Percentiles rank a stretch among this genome's conserved stretches.
phyloP scores from a whole-genome alignment of 1,139 yeast genomes.

The Yamadazyma taylorii region DNA sequence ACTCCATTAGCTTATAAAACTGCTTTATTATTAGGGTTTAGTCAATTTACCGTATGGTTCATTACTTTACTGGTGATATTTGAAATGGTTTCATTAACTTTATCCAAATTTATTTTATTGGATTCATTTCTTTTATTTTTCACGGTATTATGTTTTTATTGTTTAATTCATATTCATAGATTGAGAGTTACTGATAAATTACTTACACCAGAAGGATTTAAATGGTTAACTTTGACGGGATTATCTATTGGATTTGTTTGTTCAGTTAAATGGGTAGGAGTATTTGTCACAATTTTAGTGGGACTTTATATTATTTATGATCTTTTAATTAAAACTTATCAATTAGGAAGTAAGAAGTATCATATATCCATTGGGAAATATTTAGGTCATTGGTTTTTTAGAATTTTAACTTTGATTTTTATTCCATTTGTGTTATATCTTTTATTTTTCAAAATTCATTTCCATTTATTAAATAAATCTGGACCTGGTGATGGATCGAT shows the following conservation, averaged over 20 bases:
- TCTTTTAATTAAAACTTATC: constrained; percentile 63
- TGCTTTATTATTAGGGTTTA: constrained; percentile 80
- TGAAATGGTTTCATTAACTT: constrained; percentile 83
- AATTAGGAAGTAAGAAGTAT: constrained; percentile 32
- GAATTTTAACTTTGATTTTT: constrained; percentile 66
- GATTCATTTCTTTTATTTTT: constrained; percentile 93
- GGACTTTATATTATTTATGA: constrained; percentile 86
- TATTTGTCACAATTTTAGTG: constrained; percentile 78
- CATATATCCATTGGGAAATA: constrained; percentile 40
- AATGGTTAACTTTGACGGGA: constrained; percentile 71
- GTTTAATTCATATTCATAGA: constrained; percentile 55
- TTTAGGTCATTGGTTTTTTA: constrained; percentile 65
- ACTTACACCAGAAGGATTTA: constrained; percentile 45
- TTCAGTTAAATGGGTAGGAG: constrained; percentile 94
- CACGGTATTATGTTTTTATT: constrained; percentile 60
- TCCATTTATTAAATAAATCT: constrained; percentile 66
- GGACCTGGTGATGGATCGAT: constrained; percentile 81
- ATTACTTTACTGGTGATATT: constrained; percentile 82
- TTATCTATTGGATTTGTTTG: constrained; percentile 87
- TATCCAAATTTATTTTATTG: constrained; percentile 87
- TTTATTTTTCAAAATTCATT: constrained; percentile 77
- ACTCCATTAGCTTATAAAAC: constrained; percentile 95
- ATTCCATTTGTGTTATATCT: constrained; percentile 75
- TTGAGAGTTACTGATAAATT: constrained; percentile 38
- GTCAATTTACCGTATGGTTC: constrained; percentile 83